Base-by-base conservation (phyloP, 2,329 filamentous ascomycete genomes). In the Xylariaceae sp. region DNA sequence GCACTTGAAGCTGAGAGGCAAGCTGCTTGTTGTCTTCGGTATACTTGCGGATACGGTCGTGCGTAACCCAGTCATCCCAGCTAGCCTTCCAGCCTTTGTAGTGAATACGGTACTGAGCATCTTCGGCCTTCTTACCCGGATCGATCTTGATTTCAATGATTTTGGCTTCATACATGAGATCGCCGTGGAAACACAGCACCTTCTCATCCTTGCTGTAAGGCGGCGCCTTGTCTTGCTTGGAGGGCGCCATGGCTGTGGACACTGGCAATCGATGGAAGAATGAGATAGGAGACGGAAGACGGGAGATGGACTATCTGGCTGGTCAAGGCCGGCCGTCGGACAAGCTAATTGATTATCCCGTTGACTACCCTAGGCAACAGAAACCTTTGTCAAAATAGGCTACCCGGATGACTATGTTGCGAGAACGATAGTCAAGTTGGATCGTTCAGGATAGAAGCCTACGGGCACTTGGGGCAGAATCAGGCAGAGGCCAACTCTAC, bases 11-110 rank as follows among this genome's bases (percentile, higher is more conserved):
- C 70, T 88, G 86, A 51, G 78, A 77, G 19, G 92, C 91, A 36
- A 99, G 81, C 68, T 95, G 90, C 68, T 89, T 89, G 74, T 97
- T 96, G 74, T 97, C 94, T 53, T 95, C 90, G 48, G 86, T 96
- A 70, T 92, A 87, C 74, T 96, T 96, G 68, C 92, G 87, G 57
- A 99, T 86, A 62, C 94, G 89, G 70, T 97, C 92, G 72, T 91
- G 86, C 19, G 89, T 84, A 42, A 97, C 94, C 92, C 92, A 97
- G 75, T 99, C 94, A 75, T 99, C 94, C 94, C 94, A 99, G 80
- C 91, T 96, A 71, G 92, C 92, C 79, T 99, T 99, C 94, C 94
- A 99, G 67, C 94, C 94, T 74, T 97, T 97, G 77, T 99, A 99
- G 74, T 99, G 94, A 51, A 99, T 88, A 68, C 89, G 88, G 76